Base-by-base conservation (phyloP, 208 protist genomes). In the Acanthamoeba royreba region DNA sequence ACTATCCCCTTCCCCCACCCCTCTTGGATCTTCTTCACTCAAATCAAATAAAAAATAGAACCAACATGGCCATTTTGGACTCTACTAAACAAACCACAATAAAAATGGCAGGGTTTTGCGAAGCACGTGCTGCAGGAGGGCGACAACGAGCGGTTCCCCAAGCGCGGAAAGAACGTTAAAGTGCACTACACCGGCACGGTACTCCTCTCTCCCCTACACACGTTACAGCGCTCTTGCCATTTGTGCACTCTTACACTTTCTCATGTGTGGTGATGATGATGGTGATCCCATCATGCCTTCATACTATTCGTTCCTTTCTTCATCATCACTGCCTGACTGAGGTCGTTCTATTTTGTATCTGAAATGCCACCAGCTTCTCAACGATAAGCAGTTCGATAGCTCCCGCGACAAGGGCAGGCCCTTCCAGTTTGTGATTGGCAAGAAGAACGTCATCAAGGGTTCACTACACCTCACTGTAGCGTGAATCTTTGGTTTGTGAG, bases 141-240 rank as follows among this genome's bases (percentile, higher is more conserved):
- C 45, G 40, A 90, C 83, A 46, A 46, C 31, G 40, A 61, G 19
- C 46, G 83, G 22, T 90, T 69, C 52, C 83, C 83, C 0, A 90
- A 90, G 52, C 52, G 53, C 19, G 83, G 83, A 45, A 69, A 61
- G 19, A 90, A 15, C 15, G 83, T 90, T 38, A 90, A 43, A 22
- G 83, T 90, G 49, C 83, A 90, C 83, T 90, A 90, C 83, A 47
- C 38, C 15, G 83, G 83, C 83, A 90, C 83, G 7, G 74, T 85
- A 85, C 74, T 22, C 33, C 31, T 4, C 11, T 5, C n/a, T 13
- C 55, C 19, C 22, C 15, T 13, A 15, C 58, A 15, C 58, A n/a
- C n/a, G n/a, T n/a, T n/a, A n/a, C n/a, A n/a, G n/a, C n/a, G n/a
- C n/a, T n/a, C n/a, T n/a, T n/a, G n/a, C n/a, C n/a, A n/a, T n/a